A percentile compares a stretch with the other conserved stretches of the same genome.
phyloP scores from a whole-genome alignment of 305 asterid species.

The Fraxinus angustifolia region DNA sequence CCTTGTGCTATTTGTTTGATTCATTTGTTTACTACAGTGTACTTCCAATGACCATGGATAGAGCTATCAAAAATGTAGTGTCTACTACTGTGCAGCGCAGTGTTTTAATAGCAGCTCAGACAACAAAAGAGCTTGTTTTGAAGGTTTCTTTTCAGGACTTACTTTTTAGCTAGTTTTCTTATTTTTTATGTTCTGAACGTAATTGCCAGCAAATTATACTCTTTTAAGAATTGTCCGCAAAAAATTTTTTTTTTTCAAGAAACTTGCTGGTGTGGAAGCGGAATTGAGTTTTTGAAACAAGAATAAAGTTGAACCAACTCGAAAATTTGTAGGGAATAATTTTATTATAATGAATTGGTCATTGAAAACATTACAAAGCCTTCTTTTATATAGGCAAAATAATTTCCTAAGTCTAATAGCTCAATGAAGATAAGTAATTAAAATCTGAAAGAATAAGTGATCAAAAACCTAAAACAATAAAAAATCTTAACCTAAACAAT shows the following conservation, averaged over 20 bases:
- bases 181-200: background rate
- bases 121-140: slow-evolving; percentile 91
- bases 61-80: slow-evolving; percentile 92
- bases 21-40: slow-evolving; percentile 51
- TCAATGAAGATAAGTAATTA: background rate
- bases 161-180: background rate
- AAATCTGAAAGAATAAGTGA: background rate
- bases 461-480: background rate
- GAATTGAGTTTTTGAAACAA: background rate
- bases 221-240: slow-evolving; percentile 1
- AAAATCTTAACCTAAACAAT: background rate
- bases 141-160: slow-evolving; percentile 49
- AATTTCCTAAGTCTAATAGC: background rate
- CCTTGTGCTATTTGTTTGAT: background rate
- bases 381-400: background rate
- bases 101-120: slow-evolving; percentile 95
- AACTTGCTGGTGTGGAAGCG: background rate
- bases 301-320: background rate
- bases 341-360: background rate
- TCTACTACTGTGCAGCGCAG: slow-evolving; percentile 87
- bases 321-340: background rate
- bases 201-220: background rate
- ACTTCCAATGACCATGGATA: slow-evolving; percentile 87
- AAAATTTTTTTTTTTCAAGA: slow-evolving; percentile 2
- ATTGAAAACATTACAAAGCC: background rate